Base-by-base conservation (phyloP, 257 asterid species). In the Nicotiana undulata region DNA sequence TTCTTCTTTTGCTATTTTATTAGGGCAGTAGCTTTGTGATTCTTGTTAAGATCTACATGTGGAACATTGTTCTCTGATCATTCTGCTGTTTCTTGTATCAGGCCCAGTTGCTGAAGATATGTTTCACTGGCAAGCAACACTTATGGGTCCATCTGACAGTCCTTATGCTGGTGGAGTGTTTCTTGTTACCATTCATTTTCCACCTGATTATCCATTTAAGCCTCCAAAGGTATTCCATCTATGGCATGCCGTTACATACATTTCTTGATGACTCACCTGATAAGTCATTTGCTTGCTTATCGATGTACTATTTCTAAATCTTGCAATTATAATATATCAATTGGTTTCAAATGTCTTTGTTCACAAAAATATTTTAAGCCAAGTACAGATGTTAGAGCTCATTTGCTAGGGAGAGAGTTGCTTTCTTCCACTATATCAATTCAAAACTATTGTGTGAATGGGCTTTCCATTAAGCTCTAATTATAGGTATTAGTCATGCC, bases 91-190 rank as follows among this genome's bases (percentile, higher is more conserved):
- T 22, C 61, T 44, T 84, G 75, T 77, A 20, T 37, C 61, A 86
- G 89, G 89, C 61, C 89, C 89, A 5, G 89, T 86, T 83, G 89
- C 89, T n/a, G 89, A 86, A 63, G 89, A 86, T 34, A 86, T 86
- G 89, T 86, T 86, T 58, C 89, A 86, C 61, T 86, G 89, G 88
- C 88, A 86, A 86, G 88, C 88, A 6, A 86, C 88, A 3, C 83
- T 86, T 28, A 86, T 86, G 88, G 89, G 89, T n/a, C 89, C 89
- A 61, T 85, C 89, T 5, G 89, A 86, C 80, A 86, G 89, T 83
- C 89, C 89, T 10, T 86, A 86, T 63, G 85, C 86, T 74, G 89
- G 89, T n/a, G 89, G 89, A 40, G 89, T 86, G 81, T 86, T 86
- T 83, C 89, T 86, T 72, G 86, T 86, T 76, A 83, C 89, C 15